Base-by-base conservation (phyloP, 129 eudicot species). In the Artemisia argyi region DNA sequence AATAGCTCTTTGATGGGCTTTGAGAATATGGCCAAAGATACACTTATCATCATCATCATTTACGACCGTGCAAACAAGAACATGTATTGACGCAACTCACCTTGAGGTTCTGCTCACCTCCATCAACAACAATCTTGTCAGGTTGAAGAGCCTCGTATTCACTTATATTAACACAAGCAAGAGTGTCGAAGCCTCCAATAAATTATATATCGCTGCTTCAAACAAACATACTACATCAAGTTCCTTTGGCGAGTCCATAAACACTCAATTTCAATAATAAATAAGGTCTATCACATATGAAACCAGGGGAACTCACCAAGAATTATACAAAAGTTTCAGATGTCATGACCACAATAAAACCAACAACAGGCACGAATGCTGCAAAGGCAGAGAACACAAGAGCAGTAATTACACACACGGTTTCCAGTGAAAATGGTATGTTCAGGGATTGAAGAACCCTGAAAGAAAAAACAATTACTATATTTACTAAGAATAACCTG, bases 251-350 rank as follows among this genome's bases (percentile, higher is more conserved):
- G 3, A 26, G 28, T 26, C 28, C 28, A 26, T 26, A 26, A 26
- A 26, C 4, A 3, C 28, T 26, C 28, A 26, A 26, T 26, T 26
- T 26, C 2, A 26, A 26, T 26, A 26, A 26, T 3, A 26, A 26
- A 26, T 26, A 26, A 26, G 28, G 28, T 26, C 3, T 26, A 2
- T 26, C 28, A 26, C 1, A 26, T 26, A 26, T 2, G 28, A 26
- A 26, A 39, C 17, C 53, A 7, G 53, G 20, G 50, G 63, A 72
- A 75, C 96, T 94, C 75, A 94, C 99, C 88, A 94, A 68, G 72
- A 94, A 94, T 66, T 97, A 94, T 61, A 91, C 99, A 86, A 94
- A 90, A 83, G 90, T 94, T 78, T 94, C 97, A 35, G 99, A 94
- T 73, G 99, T 94, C 96, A 94, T 81, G 58, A 94, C 99, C 20